Evolutionary conservation across 805 yeast species (phyloP).

Genomic region (Candida ulmi): DNA sequence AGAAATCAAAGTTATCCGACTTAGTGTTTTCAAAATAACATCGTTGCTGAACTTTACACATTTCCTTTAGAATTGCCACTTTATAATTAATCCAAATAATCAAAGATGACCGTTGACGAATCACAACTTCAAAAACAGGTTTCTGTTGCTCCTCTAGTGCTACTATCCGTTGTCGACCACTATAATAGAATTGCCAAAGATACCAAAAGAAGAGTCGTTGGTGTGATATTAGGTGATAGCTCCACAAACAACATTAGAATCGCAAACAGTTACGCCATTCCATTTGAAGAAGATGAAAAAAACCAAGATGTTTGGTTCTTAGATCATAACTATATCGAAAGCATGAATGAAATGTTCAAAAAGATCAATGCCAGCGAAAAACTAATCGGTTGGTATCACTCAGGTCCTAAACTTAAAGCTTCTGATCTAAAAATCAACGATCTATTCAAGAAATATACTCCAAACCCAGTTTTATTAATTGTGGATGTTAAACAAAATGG

Average conservation of each 20-base stretch:
- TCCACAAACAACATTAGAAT: slow-evolving; percentile 56
- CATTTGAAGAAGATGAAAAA: slow-evolving; percentile 94
- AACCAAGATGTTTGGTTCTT: slow-evolving; percentile 92
- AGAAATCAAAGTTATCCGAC: no score
- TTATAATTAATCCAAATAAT: neutral
- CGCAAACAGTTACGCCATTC: slow-evolving; percentile 92
- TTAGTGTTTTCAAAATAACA: no score
- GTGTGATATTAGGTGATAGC: slow-evolving; percentile 86
- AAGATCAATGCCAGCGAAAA: slow-evolving; percentile 96
- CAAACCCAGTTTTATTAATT: slow-evolving; percentile 77
- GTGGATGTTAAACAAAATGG: slow-evolving; percentile 81
- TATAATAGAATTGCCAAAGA: slow-evolving; percentile 80
- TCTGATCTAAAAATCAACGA: slow-evolving; percentile 92
- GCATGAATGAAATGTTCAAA: slow-evolving; percentile 96
- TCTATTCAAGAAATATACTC: slow-evolving; percentile 73
- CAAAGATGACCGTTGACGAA: slow-evolving; percentile 16
- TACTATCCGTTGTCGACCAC: slow-evolving; percentile 92
- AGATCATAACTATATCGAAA: slow-evolving; percentile 93
- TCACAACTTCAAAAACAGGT: slow-evolving; percentile 46
- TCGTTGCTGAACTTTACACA: no score
- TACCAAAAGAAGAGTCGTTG: slow-evolving; percentile 79
- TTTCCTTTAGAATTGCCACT: slow-evolving; percentile 5
- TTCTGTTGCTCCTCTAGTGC: slow-evolving; percentile 91
- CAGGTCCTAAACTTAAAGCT: slow-evolving; percentile 88
- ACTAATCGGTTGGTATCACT: slow-evolving; percentile 98